A percentile compares a stretch with the other conserved stretches of the same genome.
phyloP scores from a whole-genome alignment of 257 asterid species.

The Perilla frutescens region DNA sequence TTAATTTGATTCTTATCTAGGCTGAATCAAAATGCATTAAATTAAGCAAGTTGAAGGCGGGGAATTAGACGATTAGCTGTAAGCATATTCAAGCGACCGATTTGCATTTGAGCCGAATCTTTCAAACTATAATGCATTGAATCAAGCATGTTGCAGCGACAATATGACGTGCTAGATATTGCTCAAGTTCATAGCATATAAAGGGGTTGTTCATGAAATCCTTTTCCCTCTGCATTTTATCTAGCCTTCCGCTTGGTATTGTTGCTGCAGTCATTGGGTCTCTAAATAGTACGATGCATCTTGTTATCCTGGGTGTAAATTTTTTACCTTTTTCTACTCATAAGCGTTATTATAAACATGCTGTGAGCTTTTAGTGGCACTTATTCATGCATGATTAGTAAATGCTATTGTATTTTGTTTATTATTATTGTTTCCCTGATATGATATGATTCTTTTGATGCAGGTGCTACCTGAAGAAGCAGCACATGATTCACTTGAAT shows the following conservation, averaged over 20 bases:
- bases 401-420: conserved; percentile 1
- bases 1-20: neutral
- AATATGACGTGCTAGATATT: conserved; percentile 20
- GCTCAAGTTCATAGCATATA: conserved; percentile 6
- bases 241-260: neutral
- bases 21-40: neutral
- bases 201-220: conserved; percentile 20
- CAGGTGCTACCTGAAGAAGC: conserved; percentile 50
- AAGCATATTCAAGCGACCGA: conserved; percentile 9
- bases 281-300: neutral
- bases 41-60: neutral
- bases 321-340: neutral
- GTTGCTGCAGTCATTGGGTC: conserved; percentile 13
- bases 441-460: conserved; percentile 29
- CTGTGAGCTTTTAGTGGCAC: neutral
- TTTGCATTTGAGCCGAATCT: conserved; percentile 26
- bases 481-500: conserved; percentile 41
- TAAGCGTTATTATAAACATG: too few species aligned
- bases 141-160: neutral
- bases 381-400: conserved; percentile 6
- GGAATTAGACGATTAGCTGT: neutral
- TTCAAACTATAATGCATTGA: neutral
- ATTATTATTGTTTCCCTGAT: conserved; percentile 27
- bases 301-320: neutral
- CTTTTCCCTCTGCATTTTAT: conserved; percentile 13